A percentile compares a stretch with the other conserved stretches of the same genome.
Evolutionary conservation across 176 grass and related monocot genomes (phyloP).

Genomic region (Otatea glauca): DNA sequence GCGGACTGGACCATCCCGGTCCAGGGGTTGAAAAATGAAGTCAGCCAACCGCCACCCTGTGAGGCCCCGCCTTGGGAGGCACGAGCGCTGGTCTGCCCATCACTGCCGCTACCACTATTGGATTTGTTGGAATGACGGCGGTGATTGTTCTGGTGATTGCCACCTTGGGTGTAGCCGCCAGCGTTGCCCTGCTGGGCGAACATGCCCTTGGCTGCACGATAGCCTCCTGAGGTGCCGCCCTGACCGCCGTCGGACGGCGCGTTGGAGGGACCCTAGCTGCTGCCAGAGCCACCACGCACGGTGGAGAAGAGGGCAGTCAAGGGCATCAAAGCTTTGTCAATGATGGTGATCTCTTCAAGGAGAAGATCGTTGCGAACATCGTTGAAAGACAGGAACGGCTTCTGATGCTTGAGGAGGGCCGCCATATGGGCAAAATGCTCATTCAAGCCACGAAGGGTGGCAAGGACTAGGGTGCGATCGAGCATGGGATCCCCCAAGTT

Average conservation of each 20-base stretch:
- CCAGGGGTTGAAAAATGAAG: not conserved
- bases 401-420: not conserved
- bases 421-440: not conserved
- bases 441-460: no score
- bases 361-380: no score
- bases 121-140: not conserved
- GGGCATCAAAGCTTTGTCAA: not conserved
- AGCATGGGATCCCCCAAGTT: no score
- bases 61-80: no score
- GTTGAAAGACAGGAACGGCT: not conserved
- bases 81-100: no score
- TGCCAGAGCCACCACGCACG: no score
- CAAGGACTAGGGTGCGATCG: not conserved
- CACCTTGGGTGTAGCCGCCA: rapidly evolving
- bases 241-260: no score
- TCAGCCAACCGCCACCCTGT: not conserved
- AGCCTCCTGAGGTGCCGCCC: rapidly evolving
- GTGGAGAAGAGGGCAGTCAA: not conserved
- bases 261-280: no score
- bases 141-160: not conserved
- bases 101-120: no score
- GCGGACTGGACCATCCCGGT: no score
- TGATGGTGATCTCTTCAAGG: not conserved
- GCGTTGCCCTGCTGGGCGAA: not conserved
- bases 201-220: rapidly evolving